Percentiles rank a stretch among this genome's conserved stretches.
These are phyloP conservation scores for Auricularia auricula-judae DNA, from an alignment of 768 basidiomycete species.

Conservation along the genomic window DNA sequence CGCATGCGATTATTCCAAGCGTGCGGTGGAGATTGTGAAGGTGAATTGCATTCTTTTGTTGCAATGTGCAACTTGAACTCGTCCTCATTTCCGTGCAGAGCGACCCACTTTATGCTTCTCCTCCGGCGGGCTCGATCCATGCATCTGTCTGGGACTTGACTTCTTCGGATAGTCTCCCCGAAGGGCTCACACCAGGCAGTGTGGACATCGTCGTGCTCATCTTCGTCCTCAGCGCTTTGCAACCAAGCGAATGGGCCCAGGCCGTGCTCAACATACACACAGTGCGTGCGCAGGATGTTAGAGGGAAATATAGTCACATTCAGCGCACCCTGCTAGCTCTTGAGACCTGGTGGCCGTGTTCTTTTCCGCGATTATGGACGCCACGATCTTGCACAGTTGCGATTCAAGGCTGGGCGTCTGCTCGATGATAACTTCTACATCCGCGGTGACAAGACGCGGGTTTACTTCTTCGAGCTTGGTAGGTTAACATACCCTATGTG, in stretches of 20 bases:
- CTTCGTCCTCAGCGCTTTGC: slow-evolving; percentile 87
- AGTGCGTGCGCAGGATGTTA: slow-evolving; percentile 25
- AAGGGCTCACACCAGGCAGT: slow-evolving; percentile 48
- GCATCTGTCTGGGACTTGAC: slow-evolving; percentile 91
- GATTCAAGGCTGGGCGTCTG: slow-evolving; percentile 81
- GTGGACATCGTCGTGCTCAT: slow-evolving; percentile 88
- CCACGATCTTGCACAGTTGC: slow-evolving; percentile 86
- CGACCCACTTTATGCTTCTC: slow-evolving; percentile 56
- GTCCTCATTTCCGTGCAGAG: slow-evolving; percentile 29
- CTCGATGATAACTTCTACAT: slow-evolving; percentile 94
- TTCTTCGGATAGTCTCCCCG: slow-evolving; percentile 46
- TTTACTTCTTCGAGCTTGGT: slow-evolving; percentile 94
- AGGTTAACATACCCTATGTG: background rate
- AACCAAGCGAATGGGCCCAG: slow-evolving; percentile 82
- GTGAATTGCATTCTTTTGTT: slow-evolving; percentile 25
- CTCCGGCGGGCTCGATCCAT: slow-evolving; percentile 58
- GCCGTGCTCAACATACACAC: slow-evolving; percentile 73
- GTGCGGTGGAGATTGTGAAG: slow-evolving; percentile 85
- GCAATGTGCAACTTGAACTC: background rate
- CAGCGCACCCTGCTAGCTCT: slow-evolving; percentile 38
- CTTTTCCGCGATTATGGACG: slow-evolving; percentile 92
- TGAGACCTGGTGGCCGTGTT: slow-evolving; percentile 81
- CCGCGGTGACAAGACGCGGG: slow-evolving; percentile 91
- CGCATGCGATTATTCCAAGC: slow-evolving; percentile 85
- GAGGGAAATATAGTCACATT: background rate